A percentile compares a stretch with the other conserved stretches of the same genome.
Conservation (phyloP, 495 filamentous ascomycete species). For the Cercophora scortea region DNA sequence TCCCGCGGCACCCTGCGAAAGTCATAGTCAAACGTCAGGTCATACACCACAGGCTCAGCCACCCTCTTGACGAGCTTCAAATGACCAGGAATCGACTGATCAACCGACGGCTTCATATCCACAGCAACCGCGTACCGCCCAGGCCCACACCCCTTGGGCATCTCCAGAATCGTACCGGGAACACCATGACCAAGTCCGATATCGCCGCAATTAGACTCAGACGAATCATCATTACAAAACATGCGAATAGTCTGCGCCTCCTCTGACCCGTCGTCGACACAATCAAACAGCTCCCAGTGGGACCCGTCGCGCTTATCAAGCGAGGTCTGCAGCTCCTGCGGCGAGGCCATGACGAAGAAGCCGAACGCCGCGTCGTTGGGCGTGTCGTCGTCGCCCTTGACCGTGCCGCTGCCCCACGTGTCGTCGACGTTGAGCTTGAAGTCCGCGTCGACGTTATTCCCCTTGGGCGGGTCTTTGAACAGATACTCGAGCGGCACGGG, state of each 20-base stretch:
- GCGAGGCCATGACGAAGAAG: conserved; percentile 21
- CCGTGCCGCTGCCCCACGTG: conserved; percentile 9
- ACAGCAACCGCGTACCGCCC: conserved; percentile 33
- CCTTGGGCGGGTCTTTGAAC: conserved; percentile 19
- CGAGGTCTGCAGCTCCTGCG: conserved; percentile 15
- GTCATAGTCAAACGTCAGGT: conserved; percentile 17
- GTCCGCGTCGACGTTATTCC: conserved; percentile 14
- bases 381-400: conserved; percentile 8
- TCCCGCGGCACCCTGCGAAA: not conserved
- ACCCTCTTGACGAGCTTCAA: conserved; percentile 5
- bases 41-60: conserved; percentile 5
- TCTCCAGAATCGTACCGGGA: conserved; percentile 26
- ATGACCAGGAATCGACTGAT: conserved; percentile 13
- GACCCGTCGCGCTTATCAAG: conserved; percentile 26
- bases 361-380: conserved; percentile 17
- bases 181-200: conserved; percentile 22
- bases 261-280: conserved; percentile 3
- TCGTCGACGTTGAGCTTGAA: conserved; percentile 19
- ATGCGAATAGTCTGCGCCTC: conserved; percentile 17
- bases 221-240: conserved; percentile 15
- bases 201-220: conserved; percentile 22
- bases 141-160: conserved; percentile 28
- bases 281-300: conserved; percentile 20
- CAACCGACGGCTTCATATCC: conserved; percentile 2
- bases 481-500: conserved; percentile 27